These are phyloP conservation scores for Nannizzia gypsea DNA, from an alignment of 2,329 filamentous ascomycete genomes.

Conservation along the genomic window DNA sequence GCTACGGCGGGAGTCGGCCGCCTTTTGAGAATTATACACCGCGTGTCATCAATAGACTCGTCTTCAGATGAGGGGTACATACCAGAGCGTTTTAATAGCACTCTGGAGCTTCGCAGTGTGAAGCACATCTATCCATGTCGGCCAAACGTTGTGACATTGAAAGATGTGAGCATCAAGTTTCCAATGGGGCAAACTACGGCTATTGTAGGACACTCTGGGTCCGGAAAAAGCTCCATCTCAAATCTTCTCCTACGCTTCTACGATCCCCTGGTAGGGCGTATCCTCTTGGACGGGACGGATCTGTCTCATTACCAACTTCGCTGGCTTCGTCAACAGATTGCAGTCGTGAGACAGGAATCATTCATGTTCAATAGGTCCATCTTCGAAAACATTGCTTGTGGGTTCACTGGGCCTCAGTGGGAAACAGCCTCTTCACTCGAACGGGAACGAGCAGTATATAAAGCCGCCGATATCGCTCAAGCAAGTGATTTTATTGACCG, in stretches of 20 bases:
- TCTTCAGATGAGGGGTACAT: slow-evolving; percentile 51
- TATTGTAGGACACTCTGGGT: slow-evolving; percentile 50
- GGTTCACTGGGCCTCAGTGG: slow-evolving; percentile 39
- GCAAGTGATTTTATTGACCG: slow-evolving; percentile 44
- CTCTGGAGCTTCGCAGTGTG: slow-evolving; percentile 60
- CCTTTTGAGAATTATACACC: slow-evolving; percentile 76
- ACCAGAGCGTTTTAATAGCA: slow-evolving; percentile 51
- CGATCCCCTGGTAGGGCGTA: slow-evolving; percentile 42
- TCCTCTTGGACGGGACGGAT: slow-evolving; percentile 40
- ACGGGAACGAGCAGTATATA: slow-evolving; percentile 24
- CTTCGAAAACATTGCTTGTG: slow-evolving; percentile 60
- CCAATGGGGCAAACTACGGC: slow-evolving; percentile 29
- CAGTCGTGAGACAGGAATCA: slow-evolving; percentile 77
- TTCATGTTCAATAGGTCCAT: slow-evolving; percentile 74
- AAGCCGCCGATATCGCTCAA: slow-evolving; percentile 47
- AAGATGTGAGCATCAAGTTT: slow-evolving; percentile 24
- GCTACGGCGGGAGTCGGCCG: slow-evolving; percentile 64
- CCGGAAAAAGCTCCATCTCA: slow-evolving; percentile 48
- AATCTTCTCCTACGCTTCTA: slow-evolving; percentile 39
- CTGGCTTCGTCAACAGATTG: slow-evolving; percentile 57
- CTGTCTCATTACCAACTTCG: slow-evolving; percentile 21
- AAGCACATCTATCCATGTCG: slow-evolving; percentile 34
- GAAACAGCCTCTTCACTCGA: slow-evolving; percentile 42
- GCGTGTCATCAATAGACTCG: slow-evolving; percentile 62
- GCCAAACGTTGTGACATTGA: slow-evolving; percentile 30